Conservation (phyloP, 306 rosid species). For the Cucurbita maxima region DNA sequence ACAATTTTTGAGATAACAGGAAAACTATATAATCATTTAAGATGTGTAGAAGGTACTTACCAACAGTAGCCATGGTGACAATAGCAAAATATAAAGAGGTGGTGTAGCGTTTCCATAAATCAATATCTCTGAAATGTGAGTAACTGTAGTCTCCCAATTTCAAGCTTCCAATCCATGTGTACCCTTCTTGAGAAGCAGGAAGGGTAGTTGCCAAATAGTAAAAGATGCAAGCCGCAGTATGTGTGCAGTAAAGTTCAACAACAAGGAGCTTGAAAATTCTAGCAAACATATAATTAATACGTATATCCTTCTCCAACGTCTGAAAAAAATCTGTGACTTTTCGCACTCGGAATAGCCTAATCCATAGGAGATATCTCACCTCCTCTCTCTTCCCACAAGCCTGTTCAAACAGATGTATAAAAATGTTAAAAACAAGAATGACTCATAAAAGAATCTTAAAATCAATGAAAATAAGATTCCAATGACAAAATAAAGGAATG, state of each 20-base stretch:
- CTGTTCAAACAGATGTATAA: slow-evolving; percentile 23
- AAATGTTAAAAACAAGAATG: background rate
- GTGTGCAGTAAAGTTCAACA: slow-evolving; percentile 95
- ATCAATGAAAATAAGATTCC: too few relatives aligned
- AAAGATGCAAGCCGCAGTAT: slow-evolving; percentile 95
- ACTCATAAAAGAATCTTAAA: background rate
- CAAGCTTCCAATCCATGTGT: slow-evolving; percentile 96
- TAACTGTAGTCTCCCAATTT: slow-evolving; percentile 67
- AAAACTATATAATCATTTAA: background rate
- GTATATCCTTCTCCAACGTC: slow-evolving; percentile 76
- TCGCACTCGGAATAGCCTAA: slow-evolving; percentile 63
- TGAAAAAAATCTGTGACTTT: slow-evolving; percentile 40
- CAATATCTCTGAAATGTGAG: slow-evolving; percentile 74
- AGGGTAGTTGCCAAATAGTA: slow-evolving; percentile 92
- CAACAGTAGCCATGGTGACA: slow-evolving; percentile 97
- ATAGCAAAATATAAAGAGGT: slow-evolving; percentile 83
- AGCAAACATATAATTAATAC: slow-evolving; percentile 61
- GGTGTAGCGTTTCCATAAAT: slow-evolving; percentile 73
- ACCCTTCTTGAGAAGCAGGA: slow-evolving; percentile 66
- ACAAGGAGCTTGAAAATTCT: slow-evolving; percentile 67
- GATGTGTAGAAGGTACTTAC: slow-evolving; percentile 21
- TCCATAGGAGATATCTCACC: slow-evolving; percentile 81
- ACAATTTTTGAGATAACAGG: too few relatives aligned
- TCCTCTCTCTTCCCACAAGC: slow-evolving; percentile 60
- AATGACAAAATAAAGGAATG: too few relatives aligned